Base-by-base conservation (phyloP, 192 early-diverging fungal species). In the Coemansia sp. region DNA sequence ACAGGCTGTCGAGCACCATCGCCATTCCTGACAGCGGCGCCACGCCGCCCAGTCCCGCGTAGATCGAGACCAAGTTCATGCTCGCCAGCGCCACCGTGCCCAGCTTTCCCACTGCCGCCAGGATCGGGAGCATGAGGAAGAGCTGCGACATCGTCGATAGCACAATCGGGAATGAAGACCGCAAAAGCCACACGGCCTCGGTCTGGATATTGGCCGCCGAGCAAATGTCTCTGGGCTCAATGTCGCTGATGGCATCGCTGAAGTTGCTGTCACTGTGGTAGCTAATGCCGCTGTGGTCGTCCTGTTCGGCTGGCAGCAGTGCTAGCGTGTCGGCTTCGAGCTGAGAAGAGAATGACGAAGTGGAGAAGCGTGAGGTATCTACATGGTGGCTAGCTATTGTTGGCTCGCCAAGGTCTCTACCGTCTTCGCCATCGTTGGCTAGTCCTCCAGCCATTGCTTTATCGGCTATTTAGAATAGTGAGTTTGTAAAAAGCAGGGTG, bases 1-100 rank as follows among this genome's bases (percentile, higher is more conserved):
- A 90, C 35, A 93, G 68, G 5, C 89, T 92, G 70, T 94, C 92
- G 14, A 94, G 77, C 0, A 90, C 91, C 34, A 91, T 86, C 11
- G 86, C 74, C 28, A 87, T 74, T 2, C 92, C 92, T 28, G 87
- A 84, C 13, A 86, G 80, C 23, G 89, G 77, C 23, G 86, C 85
- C 74, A 86, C 83, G 5, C 86, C 90, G 9, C 85, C 83, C n/a
- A 92, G 79, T 9, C 85, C 85, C 0, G 88, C 86, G 66, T 87
- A 92, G 77, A 91, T 91, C 21, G 87, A 84, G 3, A 86, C 89
- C 34, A 92, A 70, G 16, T 90, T 87, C 28, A 89, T 85, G 5
- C 88, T 87, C 14, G 88, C 90, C 51, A 92, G 74, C 60, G 89
- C 87, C 24, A 79, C 64, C 33, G 84, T 73, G 14, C 86, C 85